These are phyloP conservation scores for Aphanomyces astaci DNA, from an alignment of 352 stramenopile genomes.

Conservation along the genomic window DNA sequence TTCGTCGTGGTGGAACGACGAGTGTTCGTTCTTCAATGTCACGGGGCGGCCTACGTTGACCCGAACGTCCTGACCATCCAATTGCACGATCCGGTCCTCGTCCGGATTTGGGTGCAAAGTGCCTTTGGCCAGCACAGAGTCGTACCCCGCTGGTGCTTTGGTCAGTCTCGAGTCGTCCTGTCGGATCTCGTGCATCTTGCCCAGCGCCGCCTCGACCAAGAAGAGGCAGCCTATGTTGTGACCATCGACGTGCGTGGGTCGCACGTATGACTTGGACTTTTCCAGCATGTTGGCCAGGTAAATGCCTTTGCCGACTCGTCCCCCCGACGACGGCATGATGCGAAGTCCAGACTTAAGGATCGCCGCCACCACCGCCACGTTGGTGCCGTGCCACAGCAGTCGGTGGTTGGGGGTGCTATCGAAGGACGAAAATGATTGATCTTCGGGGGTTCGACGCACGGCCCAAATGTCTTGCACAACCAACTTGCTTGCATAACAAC, in stretches of 20 bases:
- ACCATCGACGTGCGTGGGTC: constrained; percentile 18
- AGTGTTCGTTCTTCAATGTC: not conserved
- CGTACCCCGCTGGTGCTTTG: constrained; percentile 25
- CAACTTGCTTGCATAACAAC: too few species aligned
- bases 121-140: constrained; percentile 33
- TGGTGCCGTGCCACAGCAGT: constrained; percentile 36
- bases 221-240: constrained; percentile 29
- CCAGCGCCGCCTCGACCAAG: constrained; percentile 30
- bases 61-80: constrained; percentile 23
- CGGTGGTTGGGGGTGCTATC: constrained; percentile 27
- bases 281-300: constrained; percentile 34
- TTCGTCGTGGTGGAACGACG: constrained; percentile 31
- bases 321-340: constrained; percentile 37
- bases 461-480: constrained; percentile 25
- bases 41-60: not conserved
- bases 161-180: constrained; percentile 27
- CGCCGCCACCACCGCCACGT: constrained; percentile 33
- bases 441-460: constrained; percentile 28
- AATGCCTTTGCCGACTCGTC: constrained; percentile 33
- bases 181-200: constrained; percentile 30
- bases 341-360: constrained; percentile 35
- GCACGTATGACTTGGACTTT: constrained; percentile 28
- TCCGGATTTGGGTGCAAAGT: constrained; percentile 23
- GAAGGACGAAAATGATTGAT: constrained; percentile 24
- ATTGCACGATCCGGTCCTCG: constrained; percentile 23